phyloP scores from a whole-genome alignment of 192 early-diverging fungal genomes.

The Thoreauomyces humboldtii region DNA sequence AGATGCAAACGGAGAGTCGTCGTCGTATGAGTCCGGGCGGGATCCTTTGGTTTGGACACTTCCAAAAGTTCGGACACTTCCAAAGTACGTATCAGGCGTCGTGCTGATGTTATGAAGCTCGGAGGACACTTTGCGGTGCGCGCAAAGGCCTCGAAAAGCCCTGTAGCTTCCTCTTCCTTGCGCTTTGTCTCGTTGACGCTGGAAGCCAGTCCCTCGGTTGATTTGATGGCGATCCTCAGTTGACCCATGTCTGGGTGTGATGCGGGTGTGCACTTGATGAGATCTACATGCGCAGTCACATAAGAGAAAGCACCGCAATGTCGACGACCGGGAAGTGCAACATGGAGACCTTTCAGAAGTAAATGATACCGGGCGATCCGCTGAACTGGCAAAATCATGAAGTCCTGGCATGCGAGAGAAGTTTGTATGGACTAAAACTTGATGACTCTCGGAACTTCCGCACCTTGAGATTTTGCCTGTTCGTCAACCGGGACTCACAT shows the following conservation, averaged over 20 bases:
- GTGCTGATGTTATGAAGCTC: no score
- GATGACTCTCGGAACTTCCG: no score
- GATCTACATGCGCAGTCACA: slow-evolving; percentile 33
- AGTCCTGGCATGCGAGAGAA: no score
- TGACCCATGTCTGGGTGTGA: slow-evolving; percentile 47
- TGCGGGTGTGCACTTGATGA: slow-evolving; percentile 44
- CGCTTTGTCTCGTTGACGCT: slow-evolving; percentile 56
- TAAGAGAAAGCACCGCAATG: background rate
- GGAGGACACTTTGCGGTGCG: slow-evolving; percentile 56
- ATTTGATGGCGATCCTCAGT: slow-evolving; percentile 39
- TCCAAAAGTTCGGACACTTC: no score
- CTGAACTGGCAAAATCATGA: slow-evolving; percentile 45
- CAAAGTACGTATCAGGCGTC: no score
- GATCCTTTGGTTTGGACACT: no score
- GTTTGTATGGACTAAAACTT: no score
- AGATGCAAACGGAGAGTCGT: no score
- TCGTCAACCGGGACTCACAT: no score
- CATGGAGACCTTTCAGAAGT: slow-evolving; percentile 42
- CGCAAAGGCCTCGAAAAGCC: slow-evolving; percentile 51
- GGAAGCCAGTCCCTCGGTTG: slow-evolving; percentile 43
- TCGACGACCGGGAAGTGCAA: background rate
- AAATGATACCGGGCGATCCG: slow-evolving; percentile 44
- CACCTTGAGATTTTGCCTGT: slow-evolving; percentile 33
- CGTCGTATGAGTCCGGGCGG: no score
- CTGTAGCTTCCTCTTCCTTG: slow-evolving; percentile 43